Conservation (phyloP, 768 basidiomycete species). For the Auricularia cornea region DNA sequence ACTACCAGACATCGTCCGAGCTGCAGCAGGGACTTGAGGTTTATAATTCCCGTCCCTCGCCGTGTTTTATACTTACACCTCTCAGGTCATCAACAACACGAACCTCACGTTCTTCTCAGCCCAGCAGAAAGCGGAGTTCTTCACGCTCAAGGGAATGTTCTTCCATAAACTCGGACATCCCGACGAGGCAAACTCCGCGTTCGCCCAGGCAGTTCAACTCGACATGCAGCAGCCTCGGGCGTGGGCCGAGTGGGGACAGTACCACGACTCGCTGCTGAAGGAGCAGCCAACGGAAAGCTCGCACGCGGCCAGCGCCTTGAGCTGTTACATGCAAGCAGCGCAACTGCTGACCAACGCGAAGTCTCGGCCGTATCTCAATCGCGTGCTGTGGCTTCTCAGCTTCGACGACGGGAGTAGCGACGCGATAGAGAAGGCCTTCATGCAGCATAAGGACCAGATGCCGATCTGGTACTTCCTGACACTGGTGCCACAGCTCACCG, state of each 20-base stretch:
- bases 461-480: slow-evolving; percentile 99
- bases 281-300: slow-evolving; percentile 54
- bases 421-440: slow-evolving; percentile 31
- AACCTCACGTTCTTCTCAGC: slow-evolving; percentile 97
- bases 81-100: slow-evolving; percentile 89
- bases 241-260: slow-evolving; percentile 98
- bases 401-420: slow-evolving; percentile 66
- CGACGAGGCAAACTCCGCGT: slow-evolving; percentile 86
- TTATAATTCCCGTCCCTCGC: background rate
- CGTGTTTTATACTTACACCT: background rate
- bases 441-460: slow-evolving; percentile 91
- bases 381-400: slow-evolving; percentile 94
- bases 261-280: slow-evolving; percentile 88
- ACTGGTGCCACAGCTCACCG: slow-evolving; percentile 85
- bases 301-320: slow-evolving; percentile 84
- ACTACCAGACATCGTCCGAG: slow-evolving; percentile 92
- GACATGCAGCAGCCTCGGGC: slow-evolving; percentile 93
- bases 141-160: slow-evolving; percentile 98
- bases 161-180: slow-evolving; percentile 76
- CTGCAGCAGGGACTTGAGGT: slow-evolving; percentile 83
- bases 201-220: slow-evolving; percentile 92
- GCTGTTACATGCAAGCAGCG: slow-evolving; percentile 95
- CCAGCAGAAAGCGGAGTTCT: slow-evolving; percentile 95
- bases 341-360: slow-evolving; percentile 92
- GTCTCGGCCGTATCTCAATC: slow-evolving; percentile 80